phyloP scores from a whole-genome alignment of 2,329 filamentous ascomycete species.

The Orbilia ellipsospora region DNA sequence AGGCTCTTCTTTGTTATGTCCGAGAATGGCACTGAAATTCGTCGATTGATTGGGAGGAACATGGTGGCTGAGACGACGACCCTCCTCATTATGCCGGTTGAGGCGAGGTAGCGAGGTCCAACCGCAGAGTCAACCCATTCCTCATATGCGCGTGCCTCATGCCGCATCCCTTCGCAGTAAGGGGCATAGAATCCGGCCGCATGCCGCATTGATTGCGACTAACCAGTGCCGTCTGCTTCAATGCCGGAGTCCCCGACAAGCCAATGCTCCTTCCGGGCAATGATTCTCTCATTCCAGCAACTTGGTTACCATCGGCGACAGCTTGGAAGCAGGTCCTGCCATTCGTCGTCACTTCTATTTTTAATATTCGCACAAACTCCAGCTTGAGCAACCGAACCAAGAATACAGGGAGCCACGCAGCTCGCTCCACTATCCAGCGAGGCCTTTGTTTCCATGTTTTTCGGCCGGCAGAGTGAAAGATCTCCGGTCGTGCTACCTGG shows the following conservation, averaged over 20 bases:
- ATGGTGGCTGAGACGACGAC: slow-evolving; percentile 31
- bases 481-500: slow-evolving; percentile 33
- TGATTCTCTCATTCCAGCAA: slow-evolving; percentile 23
- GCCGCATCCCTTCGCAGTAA: slow-evolving; percentile 36
- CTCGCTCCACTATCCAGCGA: slow-evolving; percentile 23
- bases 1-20: slow-evolving; percentile 42
- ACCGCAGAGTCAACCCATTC: slow-evolving; percentile 54
- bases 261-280: slow-evolving; percentile 28
- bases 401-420: background rate
- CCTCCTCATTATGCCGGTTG: background rate
- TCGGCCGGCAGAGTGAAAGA: slow-evolving; percentile 20
- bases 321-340: background rate
- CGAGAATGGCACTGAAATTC: slow-evolving; percentile 2
- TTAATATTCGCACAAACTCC: background rate
- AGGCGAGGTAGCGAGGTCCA: slow-evolving; percentile 6
- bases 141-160: slow-evolving; percentile 50
- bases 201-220: slow-evolving; percentile 25
- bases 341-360: slow-evolving; percentile 7
- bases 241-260: slow-evolving; percentile 36
- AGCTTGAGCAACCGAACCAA: background rate
- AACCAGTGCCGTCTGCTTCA: background rate
- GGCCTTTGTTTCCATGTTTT: slow-evolving; percentile 5
- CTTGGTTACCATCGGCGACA: slow-evolving; percentile 14
- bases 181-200: slow-evolving; percentile 18
- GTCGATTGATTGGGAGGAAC: slow-evolving; percentile 7